phyloP scores from a whole-genome alignment of 352 stramenopile genomes.

The Phytophthora pisi region DNA sequence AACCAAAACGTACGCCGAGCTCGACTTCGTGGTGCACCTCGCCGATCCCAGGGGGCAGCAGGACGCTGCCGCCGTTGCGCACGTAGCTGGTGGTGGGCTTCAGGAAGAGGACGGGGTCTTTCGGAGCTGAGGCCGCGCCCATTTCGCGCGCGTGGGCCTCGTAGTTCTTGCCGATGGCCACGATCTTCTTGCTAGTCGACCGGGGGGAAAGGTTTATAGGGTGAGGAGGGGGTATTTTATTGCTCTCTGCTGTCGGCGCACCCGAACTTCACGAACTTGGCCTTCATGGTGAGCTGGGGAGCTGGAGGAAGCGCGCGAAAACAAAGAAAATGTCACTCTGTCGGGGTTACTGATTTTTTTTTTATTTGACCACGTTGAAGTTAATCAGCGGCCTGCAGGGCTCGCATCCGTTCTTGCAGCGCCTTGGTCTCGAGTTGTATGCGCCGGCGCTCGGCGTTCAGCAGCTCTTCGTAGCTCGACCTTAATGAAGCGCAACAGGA shows the following conservation, averaged over 20 bases:
- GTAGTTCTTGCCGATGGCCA: constrained; percentile 89
- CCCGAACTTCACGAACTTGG: constrained; percentile 61
- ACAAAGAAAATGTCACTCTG: constrained; percentile 8
- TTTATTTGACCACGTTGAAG: not conserved
- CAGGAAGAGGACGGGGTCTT: constrained; percentile 82
- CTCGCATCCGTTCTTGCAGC: constrained; percentile 64
- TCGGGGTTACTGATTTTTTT: not conserved
- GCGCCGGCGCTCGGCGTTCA: constrained; percentile 47
- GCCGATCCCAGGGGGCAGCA: constrained; percentile 71
- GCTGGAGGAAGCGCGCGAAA: not conserved
- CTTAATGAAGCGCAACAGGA: constrained; percentile 16
- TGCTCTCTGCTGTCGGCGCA: constrained; percentile 7
- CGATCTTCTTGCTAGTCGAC: constrained; percentile 71
- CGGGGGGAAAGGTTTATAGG: not conserved
- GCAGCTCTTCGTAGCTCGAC: constrained; percentile 46
- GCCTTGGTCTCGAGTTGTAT: constrained; percentile 57
- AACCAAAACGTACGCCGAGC: constrained; percentile 53
- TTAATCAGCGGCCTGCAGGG: constrained; percentile 19
- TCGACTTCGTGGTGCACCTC: constrained; percentile 88
- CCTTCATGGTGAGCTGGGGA: constrained; percentile 28
- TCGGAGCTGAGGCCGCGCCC: constrained; percentile 61
- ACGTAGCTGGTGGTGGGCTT: constrained; percentile 84
- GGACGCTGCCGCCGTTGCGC: constrained; percentile 56
- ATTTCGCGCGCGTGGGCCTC: constrained; percentile 84
- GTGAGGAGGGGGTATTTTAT: not conserved